Base-by-base conservation (phyloP, 2,329 filamentous ascomycete species). In the Thyridium curvatum region DNA sequence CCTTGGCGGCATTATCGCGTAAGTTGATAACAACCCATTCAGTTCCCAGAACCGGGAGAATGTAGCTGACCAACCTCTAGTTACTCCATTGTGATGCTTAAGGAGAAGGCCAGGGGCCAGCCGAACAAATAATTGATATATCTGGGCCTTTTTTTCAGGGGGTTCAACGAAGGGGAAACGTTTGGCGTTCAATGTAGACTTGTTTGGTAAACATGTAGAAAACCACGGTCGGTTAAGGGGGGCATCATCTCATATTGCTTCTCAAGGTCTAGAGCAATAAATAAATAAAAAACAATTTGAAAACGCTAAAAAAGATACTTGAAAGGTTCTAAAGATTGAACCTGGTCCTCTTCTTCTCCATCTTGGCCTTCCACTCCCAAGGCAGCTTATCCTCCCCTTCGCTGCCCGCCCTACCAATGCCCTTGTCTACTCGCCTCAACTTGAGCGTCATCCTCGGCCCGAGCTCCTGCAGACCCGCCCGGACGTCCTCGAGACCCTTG, bases 311-410 rank as follows among this genome's bases (percentile, higher is more conserved):
- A 26, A 35, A 18, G 33, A 10, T 21, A 9, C 29, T 32, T 43
- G 35, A 47, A 36, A 34, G n/a, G 13, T 14, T 13, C 15, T 73
- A 97, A 57, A 98, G 70, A 64, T 94, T 93, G 68, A 97, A 98
- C 59, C 87, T 82, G 50, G 91, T 97, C 54, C 93, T 75, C 56
- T 86, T 73, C 71, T 96, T 96, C 68, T 98, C 93, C 83, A 93
- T 94, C 58, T 82, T 81, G 10, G 86, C 84, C 67, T 94, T 94
- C 93, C 93, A 98, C 59, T 96, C 79, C 91, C 93, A 97, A 56
- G 94, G 86, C 50, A 88, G 77, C 30, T 88, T 87, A 61, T 83
- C 68, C 61, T 79, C 69, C 70, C 86, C 77, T 44, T 80, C 72
- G 51, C 78, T 82, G 14, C 79, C 79, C 8, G 79, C 79, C 40